Percentiles rank a stretch among this genome's conserved stretches.
phyloP scores from a whole-genome alignment of 169 alveolate genomes.

The Theileria sp. region DNA sequence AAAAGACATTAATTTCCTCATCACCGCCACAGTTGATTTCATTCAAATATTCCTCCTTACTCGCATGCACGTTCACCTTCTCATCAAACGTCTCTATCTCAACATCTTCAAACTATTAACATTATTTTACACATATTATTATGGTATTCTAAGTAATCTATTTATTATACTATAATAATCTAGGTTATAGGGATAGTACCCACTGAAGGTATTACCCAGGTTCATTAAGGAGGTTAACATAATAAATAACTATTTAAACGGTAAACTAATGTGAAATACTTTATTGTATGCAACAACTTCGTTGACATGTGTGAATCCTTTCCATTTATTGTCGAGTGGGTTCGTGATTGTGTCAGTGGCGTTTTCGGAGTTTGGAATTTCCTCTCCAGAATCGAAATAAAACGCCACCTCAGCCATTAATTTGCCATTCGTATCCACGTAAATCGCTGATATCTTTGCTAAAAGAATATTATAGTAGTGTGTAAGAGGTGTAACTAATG shows the following conservation, averaged over 20 bases:
- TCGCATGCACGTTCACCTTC: constrained; percentile 36
- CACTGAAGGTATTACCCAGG: too few relatives aligned
- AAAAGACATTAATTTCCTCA: constrained; percentile 48
- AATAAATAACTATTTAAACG: too few relatives aligned
- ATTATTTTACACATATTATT: background rate
- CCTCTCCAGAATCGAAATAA: constrained; percentile 56
- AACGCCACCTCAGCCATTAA: constrained; percentile 57
- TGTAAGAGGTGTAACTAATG: background rate
- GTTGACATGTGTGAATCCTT: constrained; percentile 54
- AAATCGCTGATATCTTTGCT: constrained; percentile 66
- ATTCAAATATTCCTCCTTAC: constrained; percentile 38
- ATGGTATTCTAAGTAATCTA: too few relatives aligned
- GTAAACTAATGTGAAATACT: constrained; percentile 10
- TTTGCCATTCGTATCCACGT: constrained; percentile 38
- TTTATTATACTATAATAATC: too few relatives aligned
- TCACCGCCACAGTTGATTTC: constrained; percentile 42
- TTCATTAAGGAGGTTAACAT: too few relatives aligned
- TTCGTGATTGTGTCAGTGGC: background rate
- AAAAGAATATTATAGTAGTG: background rate
- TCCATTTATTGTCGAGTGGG: constrained; percentile 25
- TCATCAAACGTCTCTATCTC: constrained; percentile 60
- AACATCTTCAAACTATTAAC: constrained; percentile 37
- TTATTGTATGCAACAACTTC: constrained; percentile 63
- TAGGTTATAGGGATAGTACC: too few relatives aligned
- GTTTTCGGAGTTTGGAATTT: constrained; percentile 16